Percentiles rank a stretch among this genome's conserved stretches.
phyloP scores from a whole-genome alignment of 2,329 filamentous ascomycete species.

The Ophiostoma piceae region DNA sequence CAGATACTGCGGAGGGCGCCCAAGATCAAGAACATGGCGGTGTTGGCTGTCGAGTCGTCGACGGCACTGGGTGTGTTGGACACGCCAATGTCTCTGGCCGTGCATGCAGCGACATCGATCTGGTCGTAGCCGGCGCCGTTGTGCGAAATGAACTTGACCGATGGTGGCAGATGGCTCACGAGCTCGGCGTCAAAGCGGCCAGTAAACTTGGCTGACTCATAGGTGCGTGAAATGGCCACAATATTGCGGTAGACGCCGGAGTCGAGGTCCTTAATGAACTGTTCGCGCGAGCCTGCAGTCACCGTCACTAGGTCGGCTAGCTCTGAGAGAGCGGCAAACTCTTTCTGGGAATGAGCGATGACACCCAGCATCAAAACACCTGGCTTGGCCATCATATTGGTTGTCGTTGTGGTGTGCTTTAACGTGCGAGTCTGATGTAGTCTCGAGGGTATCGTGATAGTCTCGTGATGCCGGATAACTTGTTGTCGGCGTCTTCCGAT shows the following conservation, averaged over 20 bases:
- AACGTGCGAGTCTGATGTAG: neutral
- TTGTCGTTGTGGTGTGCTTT: neutral
- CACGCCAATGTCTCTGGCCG: slow-evolving; percentile 52
- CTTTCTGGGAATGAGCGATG: slow-evolving; percentile 12
- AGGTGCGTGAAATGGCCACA: slow-evolving; percentile 19
- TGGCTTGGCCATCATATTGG: slow-evolving; percentile 11
- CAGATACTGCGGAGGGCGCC: slow-evolving; percentile 62
- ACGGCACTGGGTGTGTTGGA: slow-evolving; percentile 66
- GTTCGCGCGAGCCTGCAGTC: slow-evolving; percentile 14
- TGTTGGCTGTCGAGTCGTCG: slow-evolving; percentile 66
- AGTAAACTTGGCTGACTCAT: slow-evolving; percentile 14
- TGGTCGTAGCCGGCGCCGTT: slow-evolving; percentile 61
- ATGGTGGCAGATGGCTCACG: slow-evolving; percentile 14
- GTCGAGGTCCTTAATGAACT: slow-evolving; percentile 18
- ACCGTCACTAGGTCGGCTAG: slow-evolving; percentile 15
- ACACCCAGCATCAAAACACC: slow-evolving; percentile 20
- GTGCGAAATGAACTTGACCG: slow-evolving; percentile 31
- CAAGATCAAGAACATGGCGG: slow-evolving; percentile 64
- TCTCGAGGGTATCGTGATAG: neutral
- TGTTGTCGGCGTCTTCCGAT: neutral
- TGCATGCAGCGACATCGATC: slow-evolving; percentile 60
- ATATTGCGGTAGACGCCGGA: slow-evolving; percentile 17
- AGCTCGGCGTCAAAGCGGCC: slow-evolving; percentile 19
- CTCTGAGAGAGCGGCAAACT: slow-evolving; percentile 11
- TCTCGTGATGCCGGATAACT: neutral